Evolutionary conservation across 768 basidiomycete genomes (phyloP).

Genomic region (Boletus patriciae): DNA sequence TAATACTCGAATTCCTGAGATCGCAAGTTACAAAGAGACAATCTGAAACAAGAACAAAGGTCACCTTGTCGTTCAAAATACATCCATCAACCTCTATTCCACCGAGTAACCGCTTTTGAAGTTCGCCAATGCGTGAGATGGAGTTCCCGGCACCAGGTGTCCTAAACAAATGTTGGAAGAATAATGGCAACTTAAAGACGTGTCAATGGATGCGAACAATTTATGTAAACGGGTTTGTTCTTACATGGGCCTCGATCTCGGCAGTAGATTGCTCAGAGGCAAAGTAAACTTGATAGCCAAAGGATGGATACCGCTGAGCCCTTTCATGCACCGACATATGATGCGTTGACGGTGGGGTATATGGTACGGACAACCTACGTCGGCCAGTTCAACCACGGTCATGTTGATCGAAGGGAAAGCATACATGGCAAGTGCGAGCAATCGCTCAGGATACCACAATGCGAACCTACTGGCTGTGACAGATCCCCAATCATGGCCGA

Average conservation of each 20-base stretch:
- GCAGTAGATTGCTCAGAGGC: constrained; percentile 48
- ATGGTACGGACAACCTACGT: constrained; percentile 64
- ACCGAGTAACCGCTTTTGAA: constrained; percentile 10
- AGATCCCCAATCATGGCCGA: constrained; percentile 85
- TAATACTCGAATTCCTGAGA: constrained; percentile 59
- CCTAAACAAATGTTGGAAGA: constrained; percentile 19
- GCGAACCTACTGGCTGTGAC: constrained; percentile 64
- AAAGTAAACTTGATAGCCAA: constrained; percentile 71
- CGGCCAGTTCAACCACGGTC: background rate
- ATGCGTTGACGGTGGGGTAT: constrained; percentile 52
- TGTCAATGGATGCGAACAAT: constrained; percentile 10
- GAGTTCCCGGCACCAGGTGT: too few species aligned
- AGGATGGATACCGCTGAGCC: constrained; percentile 51
- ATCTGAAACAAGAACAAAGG: background rate
- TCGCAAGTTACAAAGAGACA: constrained; percentile 2
- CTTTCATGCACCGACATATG: constrained; percentile 54
- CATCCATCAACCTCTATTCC: constrained; percentile 8
- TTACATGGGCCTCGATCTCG: constrained; percentile 59
- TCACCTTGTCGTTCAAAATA: constrained; percentile 22
- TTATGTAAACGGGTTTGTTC: constrained; percentile 10
- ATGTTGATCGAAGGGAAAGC: constrained; percentile 20
- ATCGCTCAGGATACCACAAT: constrained; percentile 66
- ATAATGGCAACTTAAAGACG: constrained; percentile 27
- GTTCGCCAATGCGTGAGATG: constrained; percentile 3
- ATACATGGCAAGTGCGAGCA: constrained; percentile 60